Conservation (phyloP, 1,139 yeast genomes). For the Geotrichum klebahnii region DNA sequence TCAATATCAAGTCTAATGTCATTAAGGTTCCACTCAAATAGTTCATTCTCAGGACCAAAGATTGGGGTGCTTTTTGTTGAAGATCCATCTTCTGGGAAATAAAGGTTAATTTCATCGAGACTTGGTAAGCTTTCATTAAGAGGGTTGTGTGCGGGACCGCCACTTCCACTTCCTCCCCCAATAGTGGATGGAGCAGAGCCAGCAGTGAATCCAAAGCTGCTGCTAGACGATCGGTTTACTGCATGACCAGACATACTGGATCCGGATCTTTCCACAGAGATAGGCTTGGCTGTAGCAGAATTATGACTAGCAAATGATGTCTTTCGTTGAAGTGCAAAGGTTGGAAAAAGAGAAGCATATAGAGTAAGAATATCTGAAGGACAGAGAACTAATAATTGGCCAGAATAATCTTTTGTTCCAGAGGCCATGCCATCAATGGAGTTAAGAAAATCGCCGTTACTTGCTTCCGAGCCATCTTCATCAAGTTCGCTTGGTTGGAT, state of each 20-base stretch:
- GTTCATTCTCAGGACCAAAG: constrained; percentile 30
- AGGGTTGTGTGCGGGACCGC: constrained; percentile 14
- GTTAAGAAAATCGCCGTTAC: constrained; percentile 6
- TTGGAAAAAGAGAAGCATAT: constrained; percentile 34
- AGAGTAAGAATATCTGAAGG: constrained; percentile 36
- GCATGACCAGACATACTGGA: constrained; percentile 6
- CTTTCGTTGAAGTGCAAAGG: constrained; percentile 23
- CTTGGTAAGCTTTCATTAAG: constrained; percentile 27
- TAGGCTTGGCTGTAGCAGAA: constrained; percentile 17
- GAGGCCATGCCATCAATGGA: constrained; percentile 7
- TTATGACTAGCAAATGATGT: constrained; percentile 8
- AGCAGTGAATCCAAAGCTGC: constrained; percentile 13
- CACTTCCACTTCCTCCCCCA: constrained; percentile 11
- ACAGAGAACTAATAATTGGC: constrained; percentile 35
- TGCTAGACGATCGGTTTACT: constrained; percentile 20
- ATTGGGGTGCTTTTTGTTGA: constrained; percentile 23
- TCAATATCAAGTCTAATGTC: constrained; percentile 37
- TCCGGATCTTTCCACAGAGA: constrained; percentile 16
- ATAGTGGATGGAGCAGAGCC: constrained; percentile 17
- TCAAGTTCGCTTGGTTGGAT: constrained; percentile 1
- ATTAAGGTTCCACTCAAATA: constrained; percentile 37
- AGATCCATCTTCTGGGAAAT: constrained; percentile 20
- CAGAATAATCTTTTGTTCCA: constrained; percentile 21
- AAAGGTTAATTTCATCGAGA: constrained; percentile 23
- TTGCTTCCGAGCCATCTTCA: neutral